Evolutionary conservation across 768 basidiomycete genomes (phyloP).

Genomic region (Hysterangium stoloniferum): DNA sequence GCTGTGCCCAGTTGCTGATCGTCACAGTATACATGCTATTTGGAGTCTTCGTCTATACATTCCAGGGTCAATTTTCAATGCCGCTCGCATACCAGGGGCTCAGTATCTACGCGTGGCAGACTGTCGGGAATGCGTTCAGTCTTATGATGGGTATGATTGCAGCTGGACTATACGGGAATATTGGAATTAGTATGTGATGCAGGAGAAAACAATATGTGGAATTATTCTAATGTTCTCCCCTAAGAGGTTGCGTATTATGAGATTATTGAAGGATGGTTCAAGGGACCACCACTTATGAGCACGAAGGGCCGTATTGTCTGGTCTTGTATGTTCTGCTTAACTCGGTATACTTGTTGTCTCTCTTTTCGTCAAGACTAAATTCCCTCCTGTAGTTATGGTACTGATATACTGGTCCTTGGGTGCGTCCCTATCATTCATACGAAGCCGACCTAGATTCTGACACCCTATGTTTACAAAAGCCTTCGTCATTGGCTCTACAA

Average conservation of each 20-base stretch:
- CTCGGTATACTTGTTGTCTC: too few species aligned
- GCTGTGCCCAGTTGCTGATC: conserved; percentile 41
- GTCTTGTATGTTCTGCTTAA: conserved; percentile 29
- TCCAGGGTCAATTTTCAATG: conserved; percentile 54
- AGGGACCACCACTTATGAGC: conserved; percentile 42
- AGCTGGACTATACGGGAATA: conserved; percentile 58
- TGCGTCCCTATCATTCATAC: too few species aligned
- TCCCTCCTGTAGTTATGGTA: too few species aligned
- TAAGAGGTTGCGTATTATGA: conserved; percentile 43
- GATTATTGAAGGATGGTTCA: conserved; percentile 40
- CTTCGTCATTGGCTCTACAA: conserved; percentile 48
- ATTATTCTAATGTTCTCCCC: not conserved
- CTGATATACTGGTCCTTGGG: conserved; percentile 22
- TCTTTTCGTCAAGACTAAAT: too few species aligned
- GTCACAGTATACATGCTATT: conserved; percentile 49
- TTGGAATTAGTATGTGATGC: conserved; percentile 34
- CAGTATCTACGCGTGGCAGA: conserved; percentile 39
- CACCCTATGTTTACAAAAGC: too few species aligned
- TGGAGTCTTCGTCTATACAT: conserved; percentile 37
- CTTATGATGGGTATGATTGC: conserved; percentile 49
- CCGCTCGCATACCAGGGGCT: conserved; percentile 40
- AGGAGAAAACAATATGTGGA: not conserved
- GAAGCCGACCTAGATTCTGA: too few species aligned
- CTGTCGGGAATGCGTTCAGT: conserved; percentile 35
- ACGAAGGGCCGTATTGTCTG: conserved; percentile 36